Conservation (phyloP, 1,284 basidiomycete species). For the Sporisorium sorghi region DNA sequence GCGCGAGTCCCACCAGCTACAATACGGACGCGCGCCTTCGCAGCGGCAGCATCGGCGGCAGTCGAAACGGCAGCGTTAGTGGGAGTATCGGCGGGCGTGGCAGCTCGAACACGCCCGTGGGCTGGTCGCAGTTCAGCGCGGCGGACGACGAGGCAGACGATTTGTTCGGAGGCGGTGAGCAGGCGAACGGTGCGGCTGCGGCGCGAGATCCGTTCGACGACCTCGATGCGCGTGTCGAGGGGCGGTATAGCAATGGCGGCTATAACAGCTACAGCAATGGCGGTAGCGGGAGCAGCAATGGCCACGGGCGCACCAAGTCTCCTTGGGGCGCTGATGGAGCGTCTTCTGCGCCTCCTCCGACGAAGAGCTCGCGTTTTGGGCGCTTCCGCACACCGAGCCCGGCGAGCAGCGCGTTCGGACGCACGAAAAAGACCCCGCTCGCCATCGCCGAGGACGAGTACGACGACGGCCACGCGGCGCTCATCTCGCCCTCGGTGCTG, state of each 20-base stretch:
- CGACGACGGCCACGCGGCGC: constrained; percentile 14
- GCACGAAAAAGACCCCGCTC: constrained; percentile 42
- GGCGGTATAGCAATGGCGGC: constrained; percentile 6
- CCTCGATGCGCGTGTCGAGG: constrained; percentile 12
- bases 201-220: constrained; percentile 36
- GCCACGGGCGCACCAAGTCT: constrained; percentile 20
- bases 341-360: constrained; percentile 23
- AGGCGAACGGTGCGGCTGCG: background rate
- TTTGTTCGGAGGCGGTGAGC: constrained; percentile 21
- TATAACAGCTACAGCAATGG: background rate
- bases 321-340: constrained; percentile 13
- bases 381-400: constrained; percentile 44
- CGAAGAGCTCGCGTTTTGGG: constrained; percentile 28
- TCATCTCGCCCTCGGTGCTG: constrained; percentile 12
- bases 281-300: constrained; percentile 15
- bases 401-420: constrained; percentile 29
- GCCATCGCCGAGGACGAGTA: constrained; percentile 31
- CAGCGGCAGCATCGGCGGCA: constrained; percentile 15
- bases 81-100: constrained; percentile 22
- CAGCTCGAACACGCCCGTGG: constrained; percentile 31
- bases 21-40: no score
- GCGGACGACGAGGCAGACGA: constrained; percentile 25
- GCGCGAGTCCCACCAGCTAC: no score
- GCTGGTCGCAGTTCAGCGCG: constrained; percentile 43
- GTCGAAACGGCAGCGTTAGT: constrained; percentile 29